These are phyloP conservation scores for Wickerhamiella slavikovae DNA, from an alignment of 805 yeast genomes.

Conservation along the genomic window DNA sequence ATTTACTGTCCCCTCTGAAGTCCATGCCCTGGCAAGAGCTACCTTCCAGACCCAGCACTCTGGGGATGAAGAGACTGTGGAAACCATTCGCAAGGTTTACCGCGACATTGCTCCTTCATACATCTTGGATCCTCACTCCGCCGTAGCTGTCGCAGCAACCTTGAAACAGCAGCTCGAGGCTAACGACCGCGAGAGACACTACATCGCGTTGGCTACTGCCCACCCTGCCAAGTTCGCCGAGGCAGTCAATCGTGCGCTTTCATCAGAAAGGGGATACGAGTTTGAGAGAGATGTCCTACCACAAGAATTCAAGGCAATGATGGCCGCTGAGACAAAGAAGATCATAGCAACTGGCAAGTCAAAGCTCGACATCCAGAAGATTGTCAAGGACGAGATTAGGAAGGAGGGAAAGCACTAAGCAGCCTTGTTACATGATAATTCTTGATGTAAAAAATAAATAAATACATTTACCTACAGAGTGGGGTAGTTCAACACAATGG, in stretches of 20 bases:
- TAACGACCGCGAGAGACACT: conserved; percentile 19
- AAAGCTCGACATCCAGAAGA: conserved; percentile 35
- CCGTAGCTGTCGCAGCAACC: conserved; percentile 79
- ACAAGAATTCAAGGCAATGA: conserved; percentile 55
- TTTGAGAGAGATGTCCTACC: conserved; percentile 83
- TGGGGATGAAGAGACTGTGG: conserved; percentile 54
- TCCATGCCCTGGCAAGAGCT: conserved; percentile 41
- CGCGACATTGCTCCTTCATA: conserved; percentile 36
- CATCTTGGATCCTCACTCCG: conserved; percentile 88
- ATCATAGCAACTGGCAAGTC: conserved; percentile 23
- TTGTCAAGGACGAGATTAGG: conserved; percentile 50
- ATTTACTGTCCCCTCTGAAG: conserved; percentile 45
- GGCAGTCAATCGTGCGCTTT: conserved; percentile 71
- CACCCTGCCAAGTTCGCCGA: conserved; percentile 98
- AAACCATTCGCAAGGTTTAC: conserved; percentile 56
- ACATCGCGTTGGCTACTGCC: conserved; percentile 80
- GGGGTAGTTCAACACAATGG: no score
- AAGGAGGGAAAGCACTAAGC: conserved; percentile 18
- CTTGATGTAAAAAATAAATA: neutral
- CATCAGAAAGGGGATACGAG: conserved; percentile 46
- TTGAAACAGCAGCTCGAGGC: conserved; percentile 31
- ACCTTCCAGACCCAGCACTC: conserved; percentile 69
- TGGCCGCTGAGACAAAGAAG: conserved; percentile 55
- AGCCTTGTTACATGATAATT: neutral
- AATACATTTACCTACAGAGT: no score